Evolutionary conservation across 78 protist genomes (phyloP).

Genomic region (Bigelowiella natans): DNA sequence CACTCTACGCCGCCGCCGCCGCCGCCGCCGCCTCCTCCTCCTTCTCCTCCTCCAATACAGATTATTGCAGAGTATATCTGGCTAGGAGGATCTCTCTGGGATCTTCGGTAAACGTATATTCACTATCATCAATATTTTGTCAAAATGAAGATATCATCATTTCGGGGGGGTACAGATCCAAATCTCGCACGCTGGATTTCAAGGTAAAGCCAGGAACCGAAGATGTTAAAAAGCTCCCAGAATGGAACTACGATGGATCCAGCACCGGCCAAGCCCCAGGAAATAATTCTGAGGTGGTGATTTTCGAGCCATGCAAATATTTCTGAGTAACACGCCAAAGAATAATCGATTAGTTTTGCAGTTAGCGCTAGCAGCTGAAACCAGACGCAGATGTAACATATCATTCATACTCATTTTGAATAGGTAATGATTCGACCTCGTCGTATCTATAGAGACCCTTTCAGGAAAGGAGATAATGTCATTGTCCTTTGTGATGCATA

Average conservation of each 20-base stretch:
- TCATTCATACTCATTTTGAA: too few relatives aligned
- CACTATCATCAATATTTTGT: too few relatives aligned
- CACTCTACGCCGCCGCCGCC: too few relatives aligned
- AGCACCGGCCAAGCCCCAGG: conserved; percentile 72
- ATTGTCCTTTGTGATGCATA: conserved; percentile 51
- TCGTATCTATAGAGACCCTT: conserved; percentile 61
- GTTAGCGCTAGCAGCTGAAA: too few relatives aligned
- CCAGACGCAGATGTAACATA: too few relatives aligned
- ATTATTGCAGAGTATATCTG: background rate
- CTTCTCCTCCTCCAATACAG: too few relatives aligned
- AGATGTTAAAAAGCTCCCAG: background rate
- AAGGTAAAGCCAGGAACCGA: background rate
- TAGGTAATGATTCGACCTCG: conserved; percentile 52
- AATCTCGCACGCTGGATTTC: background rate
- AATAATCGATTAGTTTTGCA: too few relatives aligned
- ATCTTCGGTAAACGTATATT: too few relatives aligned
- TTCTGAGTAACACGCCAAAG: too few relatives aligned
- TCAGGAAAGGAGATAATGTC: conserved; percentile 55
- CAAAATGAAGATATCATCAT: too few relatives aligned
- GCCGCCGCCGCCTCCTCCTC: too few relatives aligned
- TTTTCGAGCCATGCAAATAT: background rate
- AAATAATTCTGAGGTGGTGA: conserved; percentile 56
- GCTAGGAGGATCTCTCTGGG: background rate
- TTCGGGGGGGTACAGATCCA: too few relatives aligned
- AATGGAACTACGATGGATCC: conserved; percentile 46